Evolutionary conservation across 2,329 filamentous ascomycete species (phyloP).

Genomic region (Aspergillus spinulosporus): DNA sequence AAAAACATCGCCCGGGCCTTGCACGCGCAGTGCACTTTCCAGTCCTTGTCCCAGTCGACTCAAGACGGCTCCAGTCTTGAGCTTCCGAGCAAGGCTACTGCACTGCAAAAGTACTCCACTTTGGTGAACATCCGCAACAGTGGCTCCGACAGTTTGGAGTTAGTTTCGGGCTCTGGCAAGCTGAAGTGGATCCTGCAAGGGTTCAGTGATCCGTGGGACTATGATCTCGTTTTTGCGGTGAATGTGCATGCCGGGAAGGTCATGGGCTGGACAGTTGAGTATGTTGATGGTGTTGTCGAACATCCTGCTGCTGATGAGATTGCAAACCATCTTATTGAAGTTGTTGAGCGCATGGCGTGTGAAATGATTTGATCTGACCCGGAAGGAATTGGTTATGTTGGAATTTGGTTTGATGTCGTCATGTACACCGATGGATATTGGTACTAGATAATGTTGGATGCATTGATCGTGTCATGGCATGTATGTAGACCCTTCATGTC

Average conservation of each 20-base stretch:
- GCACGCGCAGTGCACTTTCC: constrained; percentile 1
- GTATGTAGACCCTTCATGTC: too few relatives aligned
- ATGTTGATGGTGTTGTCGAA: background rate
- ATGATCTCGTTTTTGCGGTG: constrained; percentile 11
- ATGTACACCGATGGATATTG: too few relatives aligned
- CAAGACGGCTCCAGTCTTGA: background rate
- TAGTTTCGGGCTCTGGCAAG: background rate
- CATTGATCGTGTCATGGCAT: too few relatives aligned
- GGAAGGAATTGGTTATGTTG: too few relatives aligned
- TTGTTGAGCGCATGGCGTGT: background rate
- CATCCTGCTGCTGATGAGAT: background rate
- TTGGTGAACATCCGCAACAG: constrained; percentile 11
- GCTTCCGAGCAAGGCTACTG: constrained; percentile 1
- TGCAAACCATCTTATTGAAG: background rate
- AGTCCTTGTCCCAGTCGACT: background rate
- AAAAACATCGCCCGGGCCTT: background rate
- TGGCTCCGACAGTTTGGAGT: constrained; percentile 3
- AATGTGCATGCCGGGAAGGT: constrained; percentile 1
- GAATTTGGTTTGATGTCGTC: too few relatives aligned
- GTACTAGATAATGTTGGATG: too few relatives aligned
- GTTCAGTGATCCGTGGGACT: constrained; percentile 11
- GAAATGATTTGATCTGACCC: background rate
- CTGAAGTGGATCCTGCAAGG: background rate
- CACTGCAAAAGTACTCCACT: background rate
- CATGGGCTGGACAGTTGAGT: constrained; percentile 3